Evolutionary conservation across 2,329 filamentous ascomycete genomes (phyloP).

Genomic region (Trichoderma koningii): DNA sequence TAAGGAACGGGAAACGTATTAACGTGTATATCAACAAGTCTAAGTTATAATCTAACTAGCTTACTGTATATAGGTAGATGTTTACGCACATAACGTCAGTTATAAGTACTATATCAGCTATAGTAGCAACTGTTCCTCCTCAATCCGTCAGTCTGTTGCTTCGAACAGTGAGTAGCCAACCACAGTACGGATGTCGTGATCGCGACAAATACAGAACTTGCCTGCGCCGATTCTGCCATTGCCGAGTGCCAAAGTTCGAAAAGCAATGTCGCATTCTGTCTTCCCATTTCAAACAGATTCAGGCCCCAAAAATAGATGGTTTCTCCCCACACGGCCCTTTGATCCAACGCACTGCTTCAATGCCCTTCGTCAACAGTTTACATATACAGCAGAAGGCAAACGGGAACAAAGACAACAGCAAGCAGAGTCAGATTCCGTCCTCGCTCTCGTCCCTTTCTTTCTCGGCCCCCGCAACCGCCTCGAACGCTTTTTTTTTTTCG

Average conservation of each 20-base stretch:
- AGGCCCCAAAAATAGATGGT: constrained; percentile 12
- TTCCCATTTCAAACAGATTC: neutral
- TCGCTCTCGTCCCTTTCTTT: neutral
- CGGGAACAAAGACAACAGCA: neutral
- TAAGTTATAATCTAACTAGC: too few species aligned
- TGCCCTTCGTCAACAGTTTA: neutral
- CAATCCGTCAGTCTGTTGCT: too few species aligned
- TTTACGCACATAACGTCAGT: too few species aligned
- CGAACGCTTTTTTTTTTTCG: neutral
- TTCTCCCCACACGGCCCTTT: neutral
- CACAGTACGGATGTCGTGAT: neutral
- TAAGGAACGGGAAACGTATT: too few species aligned
- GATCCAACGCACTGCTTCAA: neutral
- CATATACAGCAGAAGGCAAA: neutral
- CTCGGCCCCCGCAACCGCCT: constrained; percentile 13
- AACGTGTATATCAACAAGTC: too few species aligned
- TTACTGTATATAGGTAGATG: too few species aligned
- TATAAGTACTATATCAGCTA: too few species aligned
- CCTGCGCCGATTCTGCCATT: neutral
- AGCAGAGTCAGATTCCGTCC: neutral
- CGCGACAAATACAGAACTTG: neutral
- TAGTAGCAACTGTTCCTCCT: too few species aligned
- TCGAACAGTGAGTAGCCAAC: neutral
- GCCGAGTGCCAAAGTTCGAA: neutral
- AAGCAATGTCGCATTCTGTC: neutral